Percentiles rank a stretch among this genome's conserved stretches.
phyloP scores from a whole-genome alignment of 192 early-diverging fungal genomes.

The Dimargaris verticillata region DNA sequence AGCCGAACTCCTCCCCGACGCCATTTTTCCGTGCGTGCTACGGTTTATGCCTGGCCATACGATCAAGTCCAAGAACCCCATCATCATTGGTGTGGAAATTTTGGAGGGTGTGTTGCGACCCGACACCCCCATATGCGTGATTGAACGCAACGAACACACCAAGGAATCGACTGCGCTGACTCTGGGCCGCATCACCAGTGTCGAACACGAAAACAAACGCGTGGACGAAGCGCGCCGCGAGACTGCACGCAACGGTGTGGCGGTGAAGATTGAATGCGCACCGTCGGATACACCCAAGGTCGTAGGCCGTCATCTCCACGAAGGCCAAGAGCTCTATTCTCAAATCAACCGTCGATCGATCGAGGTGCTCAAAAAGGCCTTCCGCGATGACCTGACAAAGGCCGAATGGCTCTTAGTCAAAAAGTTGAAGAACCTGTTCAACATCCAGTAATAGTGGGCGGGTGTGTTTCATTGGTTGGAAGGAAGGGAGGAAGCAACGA shows the following conservation, averaged over 20 bases:
- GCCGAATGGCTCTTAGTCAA: constrained; percentile 74
- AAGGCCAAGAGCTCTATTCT: constrained; percentile 60
- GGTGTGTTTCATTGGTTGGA: neutral
- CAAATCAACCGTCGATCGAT: constrained; percentile 79
- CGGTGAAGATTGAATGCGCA: constrained; percentile 80
- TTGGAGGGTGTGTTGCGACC: constrained; percentile 71
- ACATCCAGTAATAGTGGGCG: constrained; percentile 26
- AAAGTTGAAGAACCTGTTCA: constrained; percentile 56
- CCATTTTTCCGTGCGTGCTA: constrained; percentile 92
- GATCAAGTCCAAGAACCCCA: constrained; percentile 91
- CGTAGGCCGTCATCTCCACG: constrained; percentile 84
- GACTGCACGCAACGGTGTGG: constrained; percentile 64
- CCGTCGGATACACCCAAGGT: constrained; percentile 73
- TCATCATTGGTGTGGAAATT: constrained; percentile 93
- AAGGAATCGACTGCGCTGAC: constrained; percentile 48
- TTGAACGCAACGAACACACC: constrained; percentile 54
- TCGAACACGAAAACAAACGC: constrained; percentile 83
- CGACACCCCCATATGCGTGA: constrained; percentile 86
- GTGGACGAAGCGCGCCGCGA: constrained; percentile 69
- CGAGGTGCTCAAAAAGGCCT: constrained; percentile 85
- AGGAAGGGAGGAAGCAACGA: too few species aligned
- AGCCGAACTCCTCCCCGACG: constrained; percentile 69
- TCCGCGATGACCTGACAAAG: constrained; percentile 79
- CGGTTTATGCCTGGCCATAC: constrained; percentile 74
- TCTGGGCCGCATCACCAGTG: constrained; percentile 79